Evolutionary conservation across 257 asterid species (phyloP), one percentile per base, ranked within the genome.

Genomic region (Galeopsis tetrahit): DNA sequence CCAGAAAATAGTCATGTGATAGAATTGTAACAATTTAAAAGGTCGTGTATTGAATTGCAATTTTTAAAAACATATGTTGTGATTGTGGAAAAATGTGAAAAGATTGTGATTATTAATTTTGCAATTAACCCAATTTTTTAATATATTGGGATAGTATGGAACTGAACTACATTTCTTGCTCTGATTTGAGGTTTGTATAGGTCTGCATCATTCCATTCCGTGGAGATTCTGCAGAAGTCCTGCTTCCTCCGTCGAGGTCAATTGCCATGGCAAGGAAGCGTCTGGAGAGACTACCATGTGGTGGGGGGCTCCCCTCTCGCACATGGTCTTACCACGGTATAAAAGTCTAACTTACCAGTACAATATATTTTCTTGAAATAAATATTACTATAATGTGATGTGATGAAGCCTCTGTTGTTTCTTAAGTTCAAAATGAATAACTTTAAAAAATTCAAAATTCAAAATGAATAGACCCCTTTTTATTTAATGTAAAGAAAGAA

Each of bases 251-350:
- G 81, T 95, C 99, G 46, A 86, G 99, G 83, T 95, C 98, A 60
- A 95, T 95, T 75, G 72, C 99, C 65, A 95, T 95, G 98, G 99
- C 99, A 67, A 90, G 95, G 81, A 95, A 90, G 56, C 98, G 97
- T 77, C 96, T 95, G 7, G 99, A 95, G 86, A 90, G 96, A 80
- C 97, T 95, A 77, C 99, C 99, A 46, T 95, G 99, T 82, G 99
- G 99, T 33, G 98, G 99, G 10, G n/a, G 98, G 99, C 71, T 94
- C 99, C 75, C 99, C 99, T 49, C 91, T 94, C 77, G 99, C 99
- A 57, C 99, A 94, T 79, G 99, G 98, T 42, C 99, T 94, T 67
- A 91, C 98, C 28, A 92, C 92, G 85, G 98, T 92, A 90, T 36
- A 61, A 52, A 52, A 52, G 38, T 65, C 62, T 33, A 17, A 53